Percentiles rank a stretch among this genome's conserved stretches.
Conservation (phyloP, 257 asterid genomes). For the Ilex aquifolium region DNA sequence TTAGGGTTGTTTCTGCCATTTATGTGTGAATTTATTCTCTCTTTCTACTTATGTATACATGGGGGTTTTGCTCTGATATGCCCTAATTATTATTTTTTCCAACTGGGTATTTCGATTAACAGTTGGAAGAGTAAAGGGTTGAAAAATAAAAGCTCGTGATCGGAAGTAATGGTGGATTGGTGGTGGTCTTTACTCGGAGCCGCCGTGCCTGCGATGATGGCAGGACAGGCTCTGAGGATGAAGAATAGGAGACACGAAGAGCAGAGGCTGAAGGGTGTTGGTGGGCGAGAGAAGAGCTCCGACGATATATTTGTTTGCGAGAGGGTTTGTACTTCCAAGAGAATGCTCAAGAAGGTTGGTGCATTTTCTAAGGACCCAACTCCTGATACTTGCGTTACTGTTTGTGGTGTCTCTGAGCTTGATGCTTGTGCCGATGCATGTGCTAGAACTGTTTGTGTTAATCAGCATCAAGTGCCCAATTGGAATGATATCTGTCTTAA, state of each 20-base stretch:
- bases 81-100: too few species aligned
- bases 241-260: constrained; percentile 69
- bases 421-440: constrained; percentile 98
- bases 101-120: neutral
- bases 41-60: too few species aligned
- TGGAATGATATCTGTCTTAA: constrained; percentile 95
- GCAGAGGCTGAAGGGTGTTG: constrained; percentile 64
- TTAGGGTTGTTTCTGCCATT: too few species aligned
- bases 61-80: too few species aligned
- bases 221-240: constrained; percentile 79
- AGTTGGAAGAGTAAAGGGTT: neutral
- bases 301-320: constrained; percentile 89
- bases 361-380: constrained; percentile 92
- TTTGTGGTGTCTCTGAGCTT: constrained; percentile 92
- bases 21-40: too few species aligned
- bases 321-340: constrained; percentile 90
- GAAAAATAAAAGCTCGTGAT: neutral
- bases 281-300: constrained; percentile 79
- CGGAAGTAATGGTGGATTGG: constrained; percentile 68
- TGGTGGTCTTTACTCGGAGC: constrained; percentile 94
- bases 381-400: constrained; percentile 87
- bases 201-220: constrained; percentile 71
- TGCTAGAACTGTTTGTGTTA: constrained; percentile 86
- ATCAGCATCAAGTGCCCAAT: constrained; percentile 92
- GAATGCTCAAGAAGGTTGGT: constrained; percentile 95